Percentiles rank a stretch among this genome's conserved stretches.
phyloP scores from a whole-genome alignment of 140 eudicot genomes.

The Senecio squalidus region DNA sequence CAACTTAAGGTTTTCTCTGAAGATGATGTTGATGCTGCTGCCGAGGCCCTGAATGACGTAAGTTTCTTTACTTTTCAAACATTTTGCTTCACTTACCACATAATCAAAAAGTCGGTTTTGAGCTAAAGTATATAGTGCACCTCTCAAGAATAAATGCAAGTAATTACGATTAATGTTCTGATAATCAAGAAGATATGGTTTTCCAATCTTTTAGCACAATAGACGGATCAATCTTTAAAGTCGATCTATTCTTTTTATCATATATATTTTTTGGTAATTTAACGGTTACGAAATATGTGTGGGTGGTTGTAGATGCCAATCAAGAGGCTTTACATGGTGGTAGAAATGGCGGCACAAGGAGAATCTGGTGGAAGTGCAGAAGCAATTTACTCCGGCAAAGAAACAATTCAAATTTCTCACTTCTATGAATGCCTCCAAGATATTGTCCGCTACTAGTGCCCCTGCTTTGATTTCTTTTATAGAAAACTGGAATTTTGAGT shows the following conservation, averaged over 20 bases:
- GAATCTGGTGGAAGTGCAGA: slow-evolving; percentile 88
- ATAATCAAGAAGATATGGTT: neutral
- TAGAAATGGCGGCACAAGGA: slow-evolving; percentile 99
- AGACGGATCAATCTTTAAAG: neutral
- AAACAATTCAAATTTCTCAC: slow-evolving; percentile 69
- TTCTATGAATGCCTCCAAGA: slow-evolving; percentile 94
- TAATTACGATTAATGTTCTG: neutral
- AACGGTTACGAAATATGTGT: neutral
- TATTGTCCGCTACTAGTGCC: slow-evolving; percentile 40
- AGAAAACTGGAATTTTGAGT: slow-evolving; percentile 21
- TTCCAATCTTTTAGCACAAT: neutral
- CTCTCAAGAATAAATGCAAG: too few species aligned
- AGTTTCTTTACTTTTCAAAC: slow-evolving; percentile 23
- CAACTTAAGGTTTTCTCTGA: slow-evolving; percentile 83
- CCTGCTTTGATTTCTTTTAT: neutral
- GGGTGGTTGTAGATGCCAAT: slow-evolving; percentile 62
- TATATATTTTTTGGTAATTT: neutral
- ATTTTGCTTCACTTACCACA: neutral
- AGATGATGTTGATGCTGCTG: slow-evolving; percentile 83
- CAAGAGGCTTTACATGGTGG: slow-evolving; percentile 85
- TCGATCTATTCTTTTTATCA: neutral
- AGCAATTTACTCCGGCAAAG: slow-evolving; percentile 69
- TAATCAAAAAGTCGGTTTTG: neutral
- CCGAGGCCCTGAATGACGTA: slow-evolving; percentile 93
- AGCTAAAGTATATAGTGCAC: too few species aligned